These are phyloP conservation scores for Cordyceps cicadae DNA, from an alignment of 2,329 filamentous ascomycete species.

Conservation along the genomic window DNA sequence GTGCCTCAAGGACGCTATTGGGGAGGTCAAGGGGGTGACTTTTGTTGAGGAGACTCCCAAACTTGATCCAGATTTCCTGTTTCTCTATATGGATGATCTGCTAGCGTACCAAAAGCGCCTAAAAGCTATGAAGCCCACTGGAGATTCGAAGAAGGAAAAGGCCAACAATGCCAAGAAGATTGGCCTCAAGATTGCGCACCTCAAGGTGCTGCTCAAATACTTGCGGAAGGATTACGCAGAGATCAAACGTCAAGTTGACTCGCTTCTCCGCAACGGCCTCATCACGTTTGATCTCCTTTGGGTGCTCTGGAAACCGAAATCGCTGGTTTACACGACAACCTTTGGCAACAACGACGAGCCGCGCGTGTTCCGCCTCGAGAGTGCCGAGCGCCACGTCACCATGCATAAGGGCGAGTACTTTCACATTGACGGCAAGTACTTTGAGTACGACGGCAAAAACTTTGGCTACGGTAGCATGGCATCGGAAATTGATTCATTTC, in stretches of 20 bases:
- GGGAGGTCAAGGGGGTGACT: conserved; percentile 47
- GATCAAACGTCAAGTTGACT: conserved; percentile 68
- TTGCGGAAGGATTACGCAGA: conserved; percentile 75
- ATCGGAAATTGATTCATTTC: conserved; percentile 65
- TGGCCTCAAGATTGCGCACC: conserved; percentile 50
- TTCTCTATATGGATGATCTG: conserved; percentile 71
- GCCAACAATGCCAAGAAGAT: conserved; percentile 54
- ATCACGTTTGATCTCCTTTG: conserved; percentile 86
- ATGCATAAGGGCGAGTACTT: conserved; percentile 70
- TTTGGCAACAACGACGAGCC: conserved; percentile 72
- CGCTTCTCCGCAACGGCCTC: conserved; percentile 69
- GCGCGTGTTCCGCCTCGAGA: conserved; percentile 73
- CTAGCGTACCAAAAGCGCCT: conserved; percentile 55
- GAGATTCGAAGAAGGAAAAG: conserved; percentile 44
- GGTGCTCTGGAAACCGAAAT: conserved; percentile 84
- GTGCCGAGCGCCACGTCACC: conserved; percentile 59
- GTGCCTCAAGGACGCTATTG: conserved; percentile 37
- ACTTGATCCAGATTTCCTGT: conserved; percentile 62
- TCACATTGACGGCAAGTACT: conserved; percentile 66
- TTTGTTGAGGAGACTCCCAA: conserved; percentile 72
- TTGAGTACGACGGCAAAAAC: conserved; percentile 81
- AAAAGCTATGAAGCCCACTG: conserved; percentile 45
- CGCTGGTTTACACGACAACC: conserved; percentile 66
- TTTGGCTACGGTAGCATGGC: conserved; percentile 69
- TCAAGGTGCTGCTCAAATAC: conserved; percentile 67